These are phyloP conservation scores for Clathrospora elynae DNA, from an alignment of 2,329 filamentous ascomycete genomes.

Conservation along the genomic window DNA sequence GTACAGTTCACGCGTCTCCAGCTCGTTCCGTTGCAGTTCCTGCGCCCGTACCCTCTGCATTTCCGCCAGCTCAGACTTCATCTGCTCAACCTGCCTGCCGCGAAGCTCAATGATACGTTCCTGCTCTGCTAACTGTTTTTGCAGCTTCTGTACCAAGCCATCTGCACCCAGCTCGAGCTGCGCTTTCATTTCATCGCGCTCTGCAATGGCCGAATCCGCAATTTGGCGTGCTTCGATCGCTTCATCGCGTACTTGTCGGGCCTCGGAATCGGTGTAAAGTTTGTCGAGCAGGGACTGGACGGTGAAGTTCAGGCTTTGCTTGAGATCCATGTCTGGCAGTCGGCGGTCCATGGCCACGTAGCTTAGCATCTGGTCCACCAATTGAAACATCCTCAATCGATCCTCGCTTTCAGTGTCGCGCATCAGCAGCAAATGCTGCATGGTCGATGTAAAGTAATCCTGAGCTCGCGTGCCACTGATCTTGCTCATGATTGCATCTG, in stretches of 20 bases:
- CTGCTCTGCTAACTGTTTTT: slow-evolving; percentile 94
- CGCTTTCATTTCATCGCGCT: slow-evolving; percentile 91
- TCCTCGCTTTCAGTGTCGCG: slow-evolving; percentile 91
- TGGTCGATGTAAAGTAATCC: slow-evolving; percentile 93
- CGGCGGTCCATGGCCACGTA: slow-evolving; percentile 98
- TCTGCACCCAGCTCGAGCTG: slow-evolving; percentile 91
- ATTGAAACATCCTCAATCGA: slow-evolving; percentile 90
- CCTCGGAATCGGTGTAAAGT: slow-evolving; percentile 94
- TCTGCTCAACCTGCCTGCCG: slow-evolving; percentile 78
- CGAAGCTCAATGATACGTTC: slow-evolving; percentile 88
- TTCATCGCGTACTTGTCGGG: slow-evolving; percentile 88
- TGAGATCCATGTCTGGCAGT: slow-evolving; percentile 94
- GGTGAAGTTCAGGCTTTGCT: slow-evolving; percentile 96
- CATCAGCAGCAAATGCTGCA: slow-evolving; percentile 94
- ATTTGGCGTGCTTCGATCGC: slow-evolving; percentile 88
- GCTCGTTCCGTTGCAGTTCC: slow-evolving; percentile 90
- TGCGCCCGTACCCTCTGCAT: slow-evolving; percentile 84
- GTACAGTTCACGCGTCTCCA: slow-evolving; percentile 95
- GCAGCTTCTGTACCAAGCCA: slow-evolving; percentile 87
- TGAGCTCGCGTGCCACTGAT: slow-evolving; percentile 83
- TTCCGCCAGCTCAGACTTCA: slow-evolving; percentile 88
- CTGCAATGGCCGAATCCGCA: slow-evolving; percentile 92
- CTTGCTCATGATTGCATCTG: slow-evolving; percentile 86
- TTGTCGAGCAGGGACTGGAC: slow-evolving; percentile 95
- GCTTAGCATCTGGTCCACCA: slow-evolving; percentile 98